These are phyloP conservation scores for Talaromyces sp. DNA, from an alignment of 2,329 filamentous ascomycete genomes.

Conservation along the genomic window DNA sequence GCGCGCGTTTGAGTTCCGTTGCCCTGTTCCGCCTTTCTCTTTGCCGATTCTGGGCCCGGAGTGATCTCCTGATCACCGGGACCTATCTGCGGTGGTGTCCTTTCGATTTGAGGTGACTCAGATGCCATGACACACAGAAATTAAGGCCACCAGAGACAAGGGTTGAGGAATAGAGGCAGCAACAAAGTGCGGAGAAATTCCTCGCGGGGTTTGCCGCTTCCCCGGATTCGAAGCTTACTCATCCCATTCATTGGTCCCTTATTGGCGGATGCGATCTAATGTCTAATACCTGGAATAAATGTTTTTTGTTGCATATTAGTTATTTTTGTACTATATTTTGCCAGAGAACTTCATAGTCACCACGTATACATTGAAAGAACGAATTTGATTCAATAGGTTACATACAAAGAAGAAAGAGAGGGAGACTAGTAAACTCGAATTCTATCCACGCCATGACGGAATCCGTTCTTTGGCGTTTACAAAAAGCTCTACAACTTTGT, in stretches of 20 bases:
- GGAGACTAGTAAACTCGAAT: no score
- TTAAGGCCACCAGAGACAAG: constrained; percentile 6
- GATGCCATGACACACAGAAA: constrained; percentile 32
- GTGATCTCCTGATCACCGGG: constrained; percentile 27
- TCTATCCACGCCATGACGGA: no score
- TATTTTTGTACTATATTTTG: no score
- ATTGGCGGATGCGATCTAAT: constrained; percentile 12
- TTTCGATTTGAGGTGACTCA: constrained; percentile 36
- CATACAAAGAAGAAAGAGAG: no score
- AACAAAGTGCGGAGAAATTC: constrained; percentile 41
- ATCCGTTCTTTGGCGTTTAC: not conserved
- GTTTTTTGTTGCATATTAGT: no score
- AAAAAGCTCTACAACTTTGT: constrained; percentile 12
- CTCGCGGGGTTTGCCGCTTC: constrained; percentile 38
- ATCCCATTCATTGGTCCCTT: constrained; percentile 10
- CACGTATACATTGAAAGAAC: no score
- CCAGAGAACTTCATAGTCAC: no score
- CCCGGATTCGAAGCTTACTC: constrained; percentile 32
- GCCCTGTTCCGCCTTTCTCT: constrained; percentile 47
- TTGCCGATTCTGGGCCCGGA: constrained; percentile 33
- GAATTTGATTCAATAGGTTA: no score
- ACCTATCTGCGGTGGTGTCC: constrained; percentile 25
- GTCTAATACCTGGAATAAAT: no score
- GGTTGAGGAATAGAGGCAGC: constrained; percentile 15
- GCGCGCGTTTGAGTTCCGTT: constrained; percentile 56